Evolutionary conservation across 2,329 filamentous ascomycete genomes (phyloP).

Genomic region (Monosporascus sp.): DNA sequence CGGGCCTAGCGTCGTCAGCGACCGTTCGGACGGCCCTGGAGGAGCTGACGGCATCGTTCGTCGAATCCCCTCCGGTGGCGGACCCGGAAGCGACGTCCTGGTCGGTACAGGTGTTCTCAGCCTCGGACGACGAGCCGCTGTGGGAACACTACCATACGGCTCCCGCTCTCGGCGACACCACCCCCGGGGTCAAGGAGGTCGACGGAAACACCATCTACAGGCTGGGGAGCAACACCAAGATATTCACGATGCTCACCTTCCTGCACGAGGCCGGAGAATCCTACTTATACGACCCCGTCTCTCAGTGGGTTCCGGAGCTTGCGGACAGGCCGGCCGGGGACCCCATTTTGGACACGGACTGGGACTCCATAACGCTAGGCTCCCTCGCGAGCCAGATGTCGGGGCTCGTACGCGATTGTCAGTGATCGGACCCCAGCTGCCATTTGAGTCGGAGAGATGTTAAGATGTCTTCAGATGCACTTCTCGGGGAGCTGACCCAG

Average conservation of each 20-base stretch:
- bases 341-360: slow-evolving; percentile 18
- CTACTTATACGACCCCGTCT: slow-evolving; percentile 24
- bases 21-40: slow-evolving; percentile 23
- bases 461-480: neutral
- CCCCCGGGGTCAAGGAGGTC: slow-evolving; percentile 15
- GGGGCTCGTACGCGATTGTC: slow-evolving; percentile 25
- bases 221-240: slow-evolving; percentile 26
- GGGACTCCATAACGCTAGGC: slow-evolving; percentile 21
- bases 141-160: slow-evolving; percentile 27
- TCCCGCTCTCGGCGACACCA: slow-evolving; percentile 9
- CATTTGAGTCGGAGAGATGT: neutral
- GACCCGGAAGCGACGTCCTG: slow-evolving; percentile 30
- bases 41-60: slow-evolving; percentile 26
- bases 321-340: slow-evolving; percentile 17
- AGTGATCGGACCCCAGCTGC: slow-evolving; percentile 2
- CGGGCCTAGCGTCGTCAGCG: slow-evolving; percentile 20
- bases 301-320: slow-evolving; percentile 22
- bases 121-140: slow-evolving; percentile 12
- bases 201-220: slow-evolving; percentile 24
- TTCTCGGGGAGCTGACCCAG: neutral
- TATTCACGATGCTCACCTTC: slow-evolving; percentile 27
- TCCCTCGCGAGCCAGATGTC: slow-evolving; percentile 25
- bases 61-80: slow-evolving; percentile 17
- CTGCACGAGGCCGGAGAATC: slow-evolving; percentile 22
- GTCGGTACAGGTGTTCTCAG: slow-evolving; percentile 28